Evolutionary conservation across 2,329 filamentous ascomycete species (phyloP).

Genomic region (Aspergillus uvarum): DNA sequence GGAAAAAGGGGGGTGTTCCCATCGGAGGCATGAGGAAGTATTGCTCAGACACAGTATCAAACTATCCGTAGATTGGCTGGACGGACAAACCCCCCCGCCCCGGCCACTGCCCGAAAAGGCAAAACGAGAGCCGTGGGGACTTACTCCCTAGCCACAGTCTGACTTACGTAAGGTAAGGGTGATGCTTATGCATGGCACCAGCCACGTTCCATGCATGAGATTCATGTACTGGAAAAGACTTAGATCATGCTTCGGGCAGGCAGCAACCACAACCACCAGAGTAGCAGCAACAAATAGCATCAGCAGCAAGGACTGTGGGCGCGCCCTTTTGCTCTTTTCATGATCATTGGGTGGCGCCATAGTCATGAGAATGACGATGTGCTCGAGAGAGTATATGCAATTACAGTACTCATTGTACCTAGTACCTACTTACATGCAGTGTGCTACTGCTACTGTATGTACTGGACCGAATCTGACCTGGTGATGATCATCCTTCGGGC

Average conservation of each 20-base stretch:
- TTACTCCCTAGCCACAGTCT: neutral
- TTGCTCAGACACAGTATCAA: slow-evolving; percentile 10
- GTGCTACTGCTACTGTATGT: neutral
- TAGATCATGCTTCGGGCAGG: neutral
- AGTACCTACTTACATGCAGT: too few relatives aligned
- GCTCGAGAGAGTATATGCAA: neutral
- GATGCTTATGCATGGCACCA: neutral
- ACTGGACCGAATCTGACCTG: neutral
- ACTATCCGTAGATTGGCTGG: slow-evolving; percentile 8
- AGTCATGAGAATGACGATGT: neutral
- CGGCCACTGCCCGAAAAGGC: neutral
- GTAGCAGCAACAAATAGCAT: too few relatives aligned
- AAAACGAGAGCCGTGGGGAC: neutral
- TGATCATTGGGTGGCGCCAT: neutral
- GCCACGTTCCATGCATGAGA: neutral
- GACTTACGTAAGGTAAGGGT: neutral
- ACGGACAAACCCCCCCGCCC: neutral
- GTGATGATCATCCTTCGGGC: neutral
- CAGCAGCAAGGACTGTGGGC: neutral
- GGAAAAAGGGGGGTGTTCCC: slow-evolving; percentile 5
- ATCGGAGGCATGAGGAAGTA: slow-evolving; percentile 18
- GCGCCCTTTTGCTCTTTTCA: neutral
- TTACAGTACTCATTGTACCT: too few relatives aligned
- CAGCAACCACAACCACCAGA: neutral
- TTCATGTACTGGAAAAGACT: too few relatives aligned